These are phyloP conservation scores for Lagenaria siceraria DNA, from an alignment of 306 rosid genomes.

Conservation along the genomic window DNA sequence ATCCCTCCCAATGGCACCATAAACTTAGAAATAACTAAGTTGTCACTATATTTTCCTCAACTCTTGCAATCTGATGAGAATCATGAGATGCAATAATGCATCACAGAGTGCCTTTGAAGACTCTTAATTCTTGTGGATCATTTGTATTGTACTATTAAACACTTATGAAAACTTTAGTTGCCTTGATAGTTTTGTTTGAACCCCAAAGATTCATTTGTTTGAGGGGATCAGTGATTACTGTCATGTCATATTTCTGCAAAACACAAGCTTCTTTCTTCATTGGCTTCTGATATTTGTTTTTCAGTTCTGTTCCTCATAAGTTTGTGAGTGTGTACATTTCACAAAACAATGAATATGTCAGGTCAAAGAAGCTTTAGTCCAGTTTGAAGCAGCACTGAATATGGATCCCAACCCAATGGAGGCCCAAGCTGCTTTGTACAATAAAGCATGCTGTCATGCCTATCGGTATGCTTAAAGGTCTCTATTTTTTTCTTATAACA, in stretches of 20 bases:
- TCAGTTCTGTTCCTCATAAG: neutral
- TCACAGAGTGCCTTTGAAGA: neutral
- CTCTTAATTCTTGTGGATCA: neutral
- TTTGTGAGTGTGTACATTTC: neutral
- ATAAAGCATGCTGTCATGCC: constrained; percentile 97
- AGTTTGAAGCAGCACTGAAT: constrained; percentile 75
- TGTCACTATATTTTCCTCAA: neutral
- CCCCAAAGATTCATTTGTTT: neutral
- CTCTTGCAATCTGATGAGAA: neutral
- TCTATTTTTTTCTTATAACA: neutral
- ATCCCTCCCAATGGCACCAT: neutral
- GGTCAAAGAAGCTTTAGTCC: constrained; percentile 88
- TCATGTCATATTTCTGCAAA: neutral
- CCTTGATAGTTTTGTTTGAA: neutral
- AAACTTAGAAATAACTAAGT: neutral
- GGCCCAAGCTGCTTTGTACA: constrained; percentile 88
- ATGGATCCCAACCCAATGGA: constrained; percentile 79
- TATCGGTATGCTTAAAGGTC: constrained; percentile 40
- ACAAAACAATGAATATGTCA: constrained; percentile 22
- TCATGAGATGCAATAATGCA: neutral
- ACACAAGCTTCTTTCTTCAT: neutral
- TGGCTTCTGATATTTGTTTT: neutral
- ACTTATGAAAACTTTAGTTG: neutral
- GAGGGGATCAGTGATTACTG: neutral
- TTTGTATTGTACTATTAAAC: neutral